Conservation (phyloP, 2,329 filamentous ascomycete species). For the Fusarium udum region DNA sequence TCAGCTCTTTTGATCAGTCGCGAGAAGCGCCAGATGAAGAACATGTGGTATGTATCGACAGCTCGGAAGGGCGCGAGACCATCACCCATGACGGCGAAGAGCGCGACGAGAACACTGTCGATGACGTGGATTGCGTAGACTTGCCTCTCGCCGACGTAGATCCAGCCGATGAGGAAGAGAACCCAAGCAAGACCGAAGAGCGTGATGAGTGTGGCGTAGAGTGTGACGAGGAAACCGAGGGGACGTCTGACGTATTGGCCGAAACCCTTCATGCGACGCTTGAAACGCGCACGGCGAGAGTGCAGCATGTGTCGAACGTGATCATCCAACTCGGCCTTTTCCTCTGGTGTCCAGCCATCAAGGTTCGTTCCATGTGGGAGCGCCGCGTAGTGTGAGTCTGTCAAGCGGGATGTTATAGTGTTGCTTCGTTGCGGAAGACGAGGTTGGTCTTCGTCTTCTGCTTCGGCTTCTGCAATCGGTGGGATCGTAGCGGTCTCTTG, state of each 20-base stretch:
- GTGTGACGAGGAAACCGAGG: slow-evolving; percentile 82
- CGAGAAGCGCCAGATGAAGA: slow-evolving; percentile 77
- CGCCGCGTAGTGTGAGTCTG: slow-evolving; percentile 79
- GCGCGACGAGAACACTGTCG: slow-evolving; percentile 74
- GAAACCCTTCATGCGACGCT: slow-evolving; percentile 81
- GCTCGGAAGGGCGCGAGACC: slow-evolving; percentile 78
- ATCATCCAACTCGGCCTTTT: slow-evolving; percentile 82
- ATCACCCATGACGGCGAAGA: slow-evolving; percentile 77
- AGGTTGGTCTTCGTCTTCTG: neutral
- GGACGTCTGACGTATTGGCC: slow-evolving; percentile 80
- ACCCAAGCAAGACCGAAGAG: slow-evolving; percentile 90
- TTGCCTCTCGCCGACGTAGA: slow-evolving; percentile 79
- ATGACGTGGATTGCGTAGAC: slow-evolving; percentile 75
- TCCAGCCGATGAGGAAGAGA: slow-evolving; percentile 90
- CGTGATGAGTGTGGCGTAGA: slow-evolving; percentile 85
- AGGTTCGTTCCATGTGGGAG: slow-evolving; percentile 78
- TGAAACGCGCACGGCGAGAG: slow-evolving; percentile 81
- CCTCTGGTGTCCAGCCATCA: slow-evolving; percentile 77
- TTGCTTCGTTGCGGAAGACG: slow-evolving; percentile 51
- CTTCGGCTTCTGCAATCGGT: slow-evolving; percentile 5
- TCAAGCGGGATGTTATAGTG: slow-evolving; percentile 74
- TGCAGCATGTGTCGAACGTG: slow-evolving; percentile 89
- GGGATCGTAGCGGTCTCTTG: neutral
- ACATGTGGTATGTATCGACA: slow-evolving; percentile 89
- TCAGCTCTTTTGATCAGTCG: slow-evolving; percentile 54